phyloP scores from a whole-genome alignment of 257 asterid genomes.

The Cordia subcordata region DNA sequence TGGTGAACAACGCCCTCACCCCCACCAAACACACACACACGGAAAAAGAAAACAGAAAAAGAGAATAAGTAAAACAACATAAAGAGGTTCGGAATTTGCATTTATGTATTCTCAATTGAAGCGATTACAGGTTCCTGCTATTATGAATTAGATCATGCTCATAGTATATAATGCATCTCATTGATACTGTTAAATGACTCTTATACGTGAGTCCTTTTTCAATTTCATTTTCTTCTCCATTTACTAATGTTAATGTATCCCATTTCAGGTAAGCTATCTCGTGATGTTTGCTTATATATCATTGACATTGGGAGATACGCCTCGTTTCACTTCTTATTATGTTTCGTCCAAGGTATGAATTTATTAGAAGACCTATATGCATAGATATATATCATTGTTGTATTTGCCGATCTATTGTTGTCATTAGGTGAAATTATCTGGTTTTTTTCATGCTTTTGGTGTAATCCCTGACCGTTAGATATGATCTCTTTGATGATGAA shows the following conservation, averaged over 20 bases:
- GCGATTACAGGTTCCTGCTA: background rate
- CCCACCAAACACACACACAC: background rate
- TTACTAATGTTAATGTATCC: background rate
- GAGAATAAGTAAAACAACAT: too few relatives aligned
- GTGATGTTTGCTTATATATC: constrained; percentile 99
- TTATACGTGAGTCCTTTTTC: background rate
- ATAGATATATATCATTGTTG: constrained; percentile 1
- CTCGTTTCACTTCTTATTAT: constrained; percentile 67
- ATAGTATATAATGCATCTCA: too few relatives aligned
- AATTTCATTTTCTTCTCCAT: background rate
- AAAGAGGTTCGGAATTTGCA: too few relatives aligned
- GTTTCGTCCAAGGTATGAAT: constrained; percentile 88
- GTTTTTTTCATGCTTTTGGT: background rate
- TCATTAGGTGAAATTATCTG: too few relatives aligned
- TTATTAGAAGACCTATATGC: background rate
- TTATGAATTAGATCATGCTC: background rate
- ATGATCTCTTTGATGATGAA: background rate
- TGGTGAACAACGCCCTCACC: background rate
- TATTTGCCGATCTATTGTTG: too few relatives aligned
- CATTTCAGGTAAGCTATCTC: constrained; percentile 93
- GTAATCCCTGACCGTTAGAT: background rate
- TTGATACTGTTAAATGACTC: background rate
- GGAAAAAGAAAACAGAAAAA: background rate
- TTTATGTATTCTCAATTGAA: background rate
- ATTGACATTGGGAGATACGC: constrained; percentile 87